Base-by-base conservation (phyloP, 176 grass and related monocot genomes). In the Oryza brachyantha region DNA sequence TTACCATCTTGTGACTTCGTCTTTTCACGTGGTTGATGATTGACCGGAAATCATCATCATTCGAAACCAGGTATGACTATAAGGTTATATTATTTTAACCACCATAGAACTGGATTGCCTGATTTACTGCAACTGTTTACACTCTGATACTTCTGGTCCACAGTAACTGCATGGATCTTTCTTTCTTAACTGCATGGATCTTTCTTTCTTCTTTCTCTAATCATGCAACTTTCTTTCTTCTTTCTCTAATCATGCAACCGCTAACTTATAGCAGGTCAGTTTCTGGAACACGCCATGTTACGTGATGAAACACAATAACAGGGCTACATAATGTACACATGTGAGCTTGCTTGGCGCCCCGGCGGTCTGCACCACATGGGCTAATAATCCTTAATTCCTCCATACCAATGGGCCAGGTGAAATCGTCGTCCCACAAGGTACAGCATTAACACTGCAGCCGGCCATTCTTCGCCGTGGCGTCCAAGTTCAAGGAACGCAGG, bases 221-320 rank as follows among this genome's bases (percentile, higher is more conserved):
- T 48, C 28, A 35, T 61, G 54, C 69, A 42, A 31, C 6, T 35
- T 58, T 31, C 14, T 63, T 3, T 12, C 8, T n/a, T 27, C 13
- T 46, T 40, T 14, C 3, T 5, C 41, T 61, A 57, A 72, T 48
- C 28, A 35, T 61, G 54, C 69, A 42, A 31, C 6, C 31, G 26
- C 76, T 79, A 5, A 17, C 2, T 10, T 5, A 17, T 72, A 63
- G 3, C 61, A 58, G 46, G 46, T 25, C 27, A 66, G 65, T 25
- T 38, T 73, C 31, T 24, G 27, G 64, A 65, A 38, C 86, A 88
- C 43, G 42, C 35, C 81, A 88, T 71, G 86, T 69, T 79, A 38
- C 76, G 42, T 35, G 38, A 78, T 42, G 21, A 69, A 76, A 64
- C 76, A 64, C 19, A 45, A 76, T 42, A 76, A 81, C 82, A 84